phyloP scores from a whole-genome alignment of 768 basidiomycete genomes.

The Mycena sanguinolenta region DNA sequence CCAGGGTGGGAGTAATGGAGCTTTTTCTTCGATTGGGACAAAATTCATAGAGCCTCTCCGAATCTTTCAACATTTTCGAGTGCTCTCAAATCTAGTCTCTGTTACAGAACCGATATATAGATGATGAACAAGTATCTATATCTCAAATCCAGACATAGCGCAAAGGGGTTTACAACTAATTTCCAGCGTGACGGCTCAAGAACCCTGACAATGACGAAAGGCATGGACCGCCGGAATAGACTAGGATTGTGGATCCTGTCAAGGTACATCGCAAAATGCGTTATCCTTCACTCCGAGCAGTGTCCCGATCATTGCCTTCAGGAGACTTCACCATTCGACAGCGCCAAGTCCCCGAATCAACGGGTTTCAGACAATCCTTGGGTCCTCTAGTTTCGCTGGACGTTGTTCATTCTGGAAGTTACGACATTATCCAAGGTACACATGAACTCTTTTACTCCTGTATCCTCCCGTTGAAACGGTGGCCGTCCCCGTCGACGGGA shows the following conservation, averaged over 20 bases:
- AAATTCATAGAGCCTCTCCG: too few species aligned
- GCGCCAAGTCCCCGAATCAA: neutral
- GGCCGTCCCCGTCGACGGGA: neutral
- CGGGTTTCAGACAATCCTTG: neutral
- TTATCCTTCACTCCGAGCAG: neutral
- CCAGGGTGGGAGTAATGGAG: too few species aligned
- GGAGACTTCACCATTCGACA: neutral
- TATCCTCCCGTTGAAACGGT: neutral
- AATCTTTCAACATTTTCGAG: too few species aligned
- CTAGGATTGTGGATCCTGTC: too few species aligned
- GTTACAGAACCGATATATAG: too few species aligned
- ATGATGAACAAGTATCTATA: too few species aligned
- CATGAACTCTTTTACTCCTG: neutral
- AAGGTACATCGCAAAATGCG: neutral
- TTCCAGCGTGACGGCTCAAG: too few species aligned
- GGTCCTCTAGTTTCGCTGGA: neutral
- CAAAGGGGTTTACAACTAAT: too few species aligned
- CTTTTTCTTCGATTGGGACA: too few species aligned
- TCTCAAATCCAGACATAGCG: too few species aligned
- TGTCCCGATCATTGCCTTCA: conserved; percentile 1
- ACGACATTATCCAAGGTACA: neutral
- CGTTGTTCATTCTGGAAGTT: neutral
- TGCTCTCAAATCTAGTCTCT: too few species aligned
- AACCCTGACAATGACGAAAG: neutral
- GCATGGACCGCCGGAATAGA: too few species aligned